These are phyloP conservation scores for Tolypocladium ophioglossoides DNA, from an alignment of 2,329 filamentous ascomycete species.

Conservation along the genomic window DNA sequence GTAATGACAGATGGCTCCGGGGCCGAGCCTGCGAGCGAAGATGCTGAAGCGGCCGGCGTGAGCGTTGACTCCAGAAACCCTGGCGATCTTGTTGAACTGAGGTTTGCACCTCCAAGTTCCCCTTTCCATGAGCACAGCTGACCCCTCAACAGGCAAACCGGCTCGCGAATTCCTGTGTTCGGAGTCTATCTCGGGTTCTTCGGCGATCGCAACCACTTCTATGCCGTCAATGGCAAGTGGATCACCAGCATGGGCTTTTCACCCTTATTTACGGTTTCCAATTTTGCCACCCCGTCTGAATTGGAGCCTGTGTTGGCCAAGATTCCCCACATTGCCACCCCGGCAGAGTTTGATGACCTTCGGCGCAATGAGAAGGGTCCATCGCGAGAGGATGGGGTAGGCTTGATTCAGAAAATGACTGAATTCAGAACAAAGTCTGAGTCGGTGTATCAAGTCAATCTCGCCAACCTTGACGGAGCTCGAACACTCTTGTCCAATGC, in stretches of 20 bases:
- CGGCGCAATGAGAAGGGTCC: conserved; percentile 28
- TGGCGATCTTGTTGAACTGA: conserved; percentile 42
- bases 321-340: conserved; percentile 16
- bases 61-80: conserved; percentile 18
- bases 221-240: conserved; percentile 41
- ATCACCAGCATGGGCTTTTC: conserved; percentile 29
- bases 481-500: conserved; percentile 27
- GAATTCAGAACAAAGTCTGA: conserved; percentile 32
- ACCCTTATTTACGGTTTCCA: conserved; percentile 38
- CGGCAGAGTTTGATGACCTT: conserved; percentile 20
- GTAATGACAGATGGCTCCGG: conserved; percentile 14
- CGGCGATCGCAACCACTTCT: conserved; percentile 42
- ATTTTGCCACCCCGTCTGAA: conserved; percentile 31
- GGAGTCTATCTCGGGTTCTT: conserved; percentile 43
- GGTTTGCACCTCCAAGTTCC: conserved; percentile 10
- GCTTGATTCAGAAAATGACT: conserved; percentile 36
- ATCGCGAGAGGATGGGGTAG: conserved; percentile 28
- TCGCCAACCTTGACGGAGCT: conserved; percentile 36
- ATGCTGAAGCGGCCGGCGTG: conserved; percentile 14
- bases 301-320: conserved; percentile 25
- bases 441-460: conserved; percentile 34
- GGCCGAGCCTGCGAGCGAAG: conserved; percentile 16
- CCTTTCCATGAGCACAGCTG: not conserved
- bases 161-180: conserved; percentile 35
- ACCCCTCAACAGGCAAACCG: conserved; percentile 12